Conservation (phyloP, 2,329 filamentous ascomycete genomes). For the Penicillium sp. region DNA sequence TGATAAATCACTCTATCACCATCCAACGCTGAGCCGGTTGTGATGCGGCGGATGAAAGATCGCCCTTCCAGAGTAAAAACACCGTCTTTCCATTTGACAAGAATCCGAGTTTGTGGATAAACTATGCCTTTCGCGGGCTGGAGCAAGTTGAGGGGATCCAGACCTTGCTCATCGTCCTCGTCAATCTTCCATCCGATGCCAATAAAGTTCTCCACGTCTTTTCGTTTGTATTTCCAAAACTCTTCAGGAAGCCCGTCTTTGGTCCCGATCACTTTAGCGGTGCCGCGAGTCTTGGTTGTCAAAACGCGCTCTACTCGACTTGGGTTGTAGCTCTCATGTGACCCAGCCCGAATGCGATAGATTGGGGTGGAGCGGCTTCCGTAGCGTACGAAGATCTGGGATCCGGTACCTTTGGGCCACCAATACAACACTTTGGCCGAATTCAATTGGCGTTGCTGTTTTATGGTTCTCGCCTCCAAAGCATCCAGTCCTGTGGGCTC, state of each 20-base stretch:
- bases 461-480: conserved; percentile 11
- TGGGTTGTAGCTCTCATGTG: conserved; percentile 14
- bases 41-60: conserved; percentile 20
- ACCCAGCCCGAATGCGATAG: conserved; percentile 20
- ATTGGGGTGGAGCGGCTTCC: conserved; percentile 9
- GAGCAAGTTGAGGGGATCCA: conserved; percentile 14
- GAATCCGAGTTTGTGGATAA: conserved; percentile 19
- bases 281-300: conserved; percentile 7
- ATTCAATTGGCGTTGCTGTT: conserved; percentile 4
- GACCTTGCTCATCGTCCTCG: conserved; percentile 14
- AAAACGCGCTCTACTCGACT: conserved; percentile 4
- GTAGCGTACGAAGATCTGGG: conserved; percentile 20
- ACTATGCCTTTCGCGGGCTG: conserved; percentile 6
- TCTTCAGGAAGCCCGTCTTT: conserved; percentile 1
- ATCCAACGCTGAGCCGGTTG: conserved; percentile 12
- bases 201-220: conserved; percentile 15
- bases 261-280: not conserved
- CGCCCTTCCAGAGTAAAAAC: conserved; percentile 13
- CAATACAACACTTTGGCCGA: conserved; percentile 17
- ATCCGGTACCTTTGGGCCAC: conserved; percentile 21
- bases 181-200: conserved; percentile 24
- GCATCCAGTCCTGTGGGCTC: conserved; percentile 7
- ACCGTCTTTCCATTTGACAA: conserved; percentile 21
- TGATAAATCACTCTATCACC: conserved; percentile 20
- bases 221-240: conserved; percentile 11